These are phyloP conservation scores for Nicotiana sylvestris DNA, from an alignment of 257 asterid genomes.

Conservation along the genomic window DNA sequence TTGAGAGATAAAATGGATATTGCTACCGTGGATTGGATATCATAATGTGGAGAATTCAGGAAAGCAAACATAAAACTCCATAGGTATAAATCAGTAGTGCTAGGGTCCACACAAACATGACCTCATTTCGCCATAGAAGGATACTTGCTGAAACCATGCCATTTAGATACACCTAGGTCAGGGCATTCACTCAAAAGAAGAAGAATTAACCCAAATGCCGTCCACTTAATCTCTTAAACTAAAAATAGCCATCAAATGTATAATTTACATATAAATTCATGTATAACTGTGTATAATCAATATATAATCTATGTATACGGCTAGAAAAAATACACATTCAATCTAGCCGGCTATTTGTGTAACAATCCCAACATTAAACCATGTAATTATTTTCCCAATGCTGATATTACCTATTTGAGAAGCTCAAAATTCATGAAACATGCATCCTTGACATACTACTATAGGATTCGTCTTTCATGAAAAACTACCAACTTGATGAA, in stretches of 20 bases:
- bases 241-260: no score
- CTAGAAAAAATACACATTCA: no score
- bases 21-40: not conserved
- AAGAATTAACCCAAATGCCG: no score
- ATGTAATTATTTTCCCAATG: not conserved
- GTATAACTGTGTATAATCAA: no score
- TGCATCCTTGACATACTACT: not conserved
- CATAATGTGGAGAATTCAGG: not conserved
- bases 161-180: not conserved
- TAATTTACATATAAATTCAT: no score
- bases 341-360: no score
- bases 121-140: not conserved
- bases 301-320: no score
- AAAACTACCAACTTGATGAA: not conserved
- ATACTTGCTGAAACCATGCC: not conserved
- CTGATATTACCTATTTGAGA: not conserved
- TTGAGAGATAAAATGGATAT: not conserved
- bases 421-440: not conserved
- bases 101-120: not conserved
- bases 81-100: not conserved
- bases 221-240: no score
- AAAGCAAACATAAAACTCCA: not conserved
- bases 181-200: not conserved
- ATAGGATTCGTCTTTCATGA: not conserved
- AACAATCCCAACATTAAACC: not conserved